Conservation (phyloP, 805 yeast species). For the Candida oleophila region DNA sequence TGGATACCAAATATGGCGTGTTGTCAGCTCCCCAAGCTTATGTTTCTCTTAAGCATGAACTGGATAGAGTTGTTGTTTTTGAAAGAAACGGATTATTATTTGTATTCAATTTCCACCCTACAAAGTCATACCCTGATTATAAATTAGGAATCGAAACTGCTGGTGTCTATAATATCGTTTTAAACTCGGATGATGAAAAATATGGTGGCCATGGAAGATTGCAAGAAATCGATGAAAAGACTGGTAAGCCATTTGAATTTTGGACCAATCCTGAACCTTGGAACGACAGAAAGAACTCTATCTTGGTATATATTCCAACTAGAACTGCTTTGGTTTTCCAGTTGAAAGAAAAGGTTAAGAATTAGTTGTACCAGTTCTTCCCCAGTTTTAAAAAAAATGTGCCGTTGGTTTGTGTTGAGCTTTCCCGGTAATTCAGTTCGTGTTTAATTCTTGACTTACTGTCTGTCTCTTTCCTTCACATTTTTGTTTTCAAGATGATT, state of each 20-base stretch:
- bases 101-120: conserved; percentile 88
- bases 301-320: conserved; percentile 80
- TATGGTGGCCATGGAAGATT: conserved; percentile 85
- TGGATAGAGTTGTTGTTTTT: conserved; percentile 83
- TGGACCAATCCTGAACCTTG: conserved; percentile 74
- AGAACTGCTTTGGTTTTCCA: conserved; percentile 52
- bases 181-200: conserved; percentile 68
- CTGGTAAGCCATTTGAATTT: conserved; percentile 44
- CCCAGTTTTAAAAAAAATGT: no score
- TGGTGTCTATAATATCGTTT: conserved; percentile 72
- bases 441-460: neutral
- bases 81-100: conserved; percentile 86
- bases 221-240: conserved; percentile 38
- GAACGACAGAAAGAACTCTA: conserved; percentile 74
- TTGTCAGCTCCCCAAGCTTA: conserved; percentile 70
- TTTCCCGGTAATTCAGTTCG: neutral
- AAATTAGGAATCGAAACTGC: conserved; percentile 83
- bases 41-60: conserved; percentile 83
- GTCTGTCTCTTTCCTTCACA: neutral
- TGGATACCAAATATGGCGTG: conserved; percentile 73
- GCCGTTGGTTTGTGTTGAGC: no score
- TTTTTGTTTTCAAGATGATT: neutral
- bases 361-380: neutral
- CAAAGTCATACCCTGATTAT: conserved; percentile 79
- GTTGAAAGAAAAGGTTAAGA: conserved; percentile 24